phyloP scores from a whole-genome alignment of 2,329 filamentous ascomycete species.

The Exophiala sp. region DNA sequence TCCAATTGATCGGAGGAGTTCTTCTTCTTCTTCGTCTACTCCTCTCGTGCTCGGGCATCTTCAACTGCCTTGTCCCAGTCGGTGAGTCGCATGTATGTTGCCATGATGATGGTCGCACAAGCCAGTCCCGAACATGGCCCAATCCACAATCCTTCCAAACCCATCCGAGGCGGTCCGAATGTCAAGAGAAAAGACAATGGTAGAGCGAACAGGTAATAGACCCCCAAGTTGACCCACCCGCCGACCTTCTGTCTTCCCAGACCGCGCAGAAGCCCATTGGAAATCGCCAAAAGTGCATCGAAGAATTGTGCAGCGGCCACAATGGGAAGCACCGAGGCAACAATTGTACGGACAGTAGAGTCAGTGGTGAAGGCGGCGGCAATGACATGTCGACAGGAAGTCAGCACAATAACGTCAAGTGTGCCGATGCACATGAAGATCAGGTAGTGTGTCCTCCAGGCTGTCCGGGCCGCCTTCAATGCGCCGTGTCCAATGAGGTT shows the following conservation, averaged over 20 bases:
- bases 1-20: too few species aligned
- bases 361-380: conserved; percentile 65
- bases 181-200: conserved; percentile 65
- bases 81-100: conserved; percentile 53
- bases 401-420: conserved; percentile 63
- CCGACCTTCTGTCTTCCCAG: conserved; percentile 75
- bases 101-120: conserved; percentile 70
- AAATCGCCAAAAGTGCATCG: conserved; percentile 65
- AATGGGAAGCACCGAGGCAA: conserved; percentile 61
- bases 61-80: conserved; percentile 49
- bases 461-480: conserved; percentile 65
- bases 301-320: conserved; percentile 76
- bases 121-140: conserved; percentile 61
- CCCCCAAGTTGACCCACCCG: conserved; percentile 69
- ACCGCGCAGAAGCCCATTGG: conserved; percentile 70
- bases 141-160: conserved; percentile 66
- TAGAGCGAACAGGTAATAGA: conserved; percentile 72
- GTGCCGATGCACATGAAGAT: conserved; percentile 59
- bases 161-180: conserved; percentile 62
- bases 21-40: conserved; percentile 12
- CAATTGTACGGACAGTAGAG: conserved; percentile 54
- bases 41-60: conserved; percentile 37
- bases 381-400: conserved; percentile 58
- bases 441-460: conserved; percentile 61
- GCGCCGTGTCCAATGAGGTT: conserved; percentile 77